phyloP scores from a whole-genome alignment of 2,329 filamentous ascomycete genomes.

The Diplodia sapinea region DNA sequence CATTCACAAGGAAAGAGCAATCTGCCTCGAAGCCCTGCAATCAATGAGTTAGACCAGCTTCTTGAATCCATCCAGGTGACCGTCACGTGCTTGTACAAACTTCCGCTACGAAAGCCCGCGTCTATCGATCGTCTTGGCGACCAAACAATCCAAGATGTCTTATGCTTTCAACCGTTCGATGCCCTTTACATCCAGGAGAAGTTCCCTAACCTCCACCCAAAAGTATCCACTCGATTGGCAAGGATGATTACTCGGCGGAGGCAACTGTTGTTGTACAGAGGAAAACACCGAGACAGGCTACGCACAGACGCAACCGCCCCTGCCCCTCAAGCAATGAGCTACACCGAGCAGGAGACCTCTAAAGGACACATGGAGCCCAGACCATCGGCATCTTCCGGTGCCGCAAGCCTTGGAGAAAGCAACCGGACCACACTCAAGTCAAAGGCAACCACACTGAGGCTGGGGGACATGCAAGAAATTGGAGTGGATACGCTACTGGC shows the following conservation, averaged over 20 bases:
- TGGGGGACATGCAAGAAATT: background rate
- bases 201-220: conserved; percentile 13
- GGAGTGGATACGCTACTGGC: background rate
- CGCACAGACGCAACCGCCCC: background rate
- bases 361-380: background rate
- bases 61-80: conserved; percentile 6
- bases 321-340: background rate
- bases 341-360: background rate
- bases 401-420: background rate
- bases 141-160: conserved; percentile 1
- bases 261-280: conserved; percentile 32
- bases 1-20: background rate
- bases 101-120: background rate
- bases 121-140: conserved; percentile 30
- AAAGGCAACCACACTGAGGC: background rate
- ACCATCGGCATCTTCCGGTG: background rate
- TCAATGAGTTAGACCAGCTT: conserved; percentile 4
- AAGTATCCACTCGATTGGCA: conserved; percentile 28
- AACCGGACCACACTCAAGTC: background rate
- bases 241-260: conserved; percentile 33
- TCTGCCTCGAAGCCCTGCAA: background rate
- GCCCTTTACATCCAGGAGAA: conserved; percentile 32
- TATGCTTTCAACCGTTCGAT: conserved; percentile 32
- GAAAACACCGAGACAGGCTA: conserved; percentile 28
- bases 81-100: conserved; percentile 1